Base-by-base conservation (phyloP, 179 eudicot species). In the Beta corolliflora region DNA sequence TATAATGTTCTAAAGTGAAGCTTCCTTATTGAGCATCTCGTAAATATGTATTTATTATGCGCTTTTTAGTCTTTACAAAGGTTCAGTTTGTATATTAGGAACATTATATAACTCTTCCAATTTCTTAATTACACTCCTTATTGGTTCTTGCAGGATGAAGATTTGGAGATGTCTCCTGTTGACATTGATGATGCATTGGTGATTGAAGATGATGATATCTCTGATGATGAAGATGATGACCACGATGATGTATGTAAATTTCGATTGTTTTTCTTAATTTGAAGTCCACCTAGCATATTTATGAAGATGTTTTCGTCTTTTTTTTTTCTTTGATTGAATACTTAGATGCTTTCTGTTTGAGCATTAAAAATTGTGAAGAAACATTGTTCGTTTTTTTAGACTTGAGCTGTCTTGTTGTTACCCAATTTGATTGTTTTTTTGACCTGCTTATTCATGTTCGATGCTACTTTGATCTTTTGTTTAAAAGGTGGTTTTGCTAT, bases 191-290 rank as follows among this genome's bases (percentile, higher is more conserved):
- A 97, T 78, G 93, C 92, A 7, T 83, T 97, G 91, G 92, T 94
- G 83, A 94, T 97, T 80, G 99, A 97, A 86, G 98, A 96, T 85
- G 98, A 97, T 68, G 97, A 95, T 79, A 87, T 93, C 65, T 97
- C 99, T 1, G 98, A 94, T 80, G 99, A 97, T 66, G 97, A 94
- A 29, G 99, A 96, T 48, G 99, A 93, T 78, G 99, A 93, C 80
- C 92, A 92, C 23, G 98, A 93, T 80, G 95, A 94, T 88, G 99
- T 97, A 94, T 77, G 94, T 78, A 72, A 66, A 31, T 61, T 58
- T 58, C 23, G 36, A 25, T 45, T 55, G 3, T 71, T 6, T 15
- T 69, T 69, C 23, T 36, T 75, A 15, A 0, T 4, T 75, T 56
- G 18, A 8, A 52, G 21, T 8, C 6, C 1, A 77, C 41, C 19